Conservation (phyloP, 805 yeast genomes). For the Yarrowia phangngaensis region DNA sequence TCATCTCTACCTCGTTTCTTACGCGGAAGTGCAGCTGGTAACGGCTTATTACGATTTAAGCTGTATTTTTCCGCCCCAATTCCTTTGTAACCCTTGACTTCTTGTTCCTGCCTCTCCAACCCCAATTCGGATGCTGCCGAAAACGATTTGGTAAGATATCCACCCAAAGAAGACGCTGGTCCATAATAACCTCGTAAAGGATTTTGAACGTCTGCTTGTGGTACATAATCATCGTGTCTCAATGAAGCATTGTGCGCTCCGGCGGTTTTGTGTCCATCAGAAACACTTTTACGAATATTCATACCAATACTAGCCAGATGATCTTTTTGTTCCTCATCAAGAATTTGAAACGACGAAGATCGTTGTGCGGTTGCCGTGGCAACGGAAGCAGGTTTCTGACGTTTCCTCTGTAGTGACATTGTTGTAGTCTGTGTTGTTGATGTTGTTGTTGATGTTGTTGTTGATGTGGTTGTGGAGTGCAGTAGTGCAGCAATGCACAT, state of each 20-base stretch:
- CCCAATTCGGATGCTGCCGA: slow-evolving; percentile 12
- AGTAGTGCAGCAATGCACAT: not conserved
- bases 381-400: slow-evolving; percentile 4
- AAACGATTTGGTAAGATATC: slow-evolving; percentile 13
- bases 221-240: slow-evolving; percentile 1
- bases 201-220: slow-evolving; percentile 1
- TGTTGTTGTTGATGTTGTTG: not conserved
- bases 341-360: slow-evolving; percentile 3
- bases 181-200: slow-evolving; percentile 13
- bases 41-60: slow-evolving; percentile 15
- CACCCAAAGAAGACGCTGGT: slow-evolving; percentile 5
- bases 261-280: slow-evolving; percentile 16
- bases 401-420: slow-evolving; percentile 18
- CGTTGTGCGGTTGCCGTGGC: slow-evolving; percentile 1
- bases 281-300: slow-evolving; percentile 12
- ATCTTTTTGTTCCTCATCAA: slow-evolving; percentile 15
- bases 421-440: too few relatives aligned
- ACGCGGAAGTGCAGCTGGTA: slow-evolving; percentile 5
- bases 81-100: slow-evolving; percentile 10
- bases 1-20: slow-evolving; percentile 20
- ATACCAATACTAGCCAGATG: slow-evolving; percentile 12
- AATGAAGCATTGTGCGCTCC: slow-evolving; percentile 18
- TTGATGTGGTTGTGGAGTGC: slow-evolving; percentile 5
- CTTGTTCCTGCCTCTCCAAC: not conserved
- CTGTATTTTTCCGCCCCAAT: slow-evolving; percentile 17